These are phyloP conservation scores for Willaertia magna DNA, from an alignment of 208 protist species.

Conservation along the genomic window DNA sequence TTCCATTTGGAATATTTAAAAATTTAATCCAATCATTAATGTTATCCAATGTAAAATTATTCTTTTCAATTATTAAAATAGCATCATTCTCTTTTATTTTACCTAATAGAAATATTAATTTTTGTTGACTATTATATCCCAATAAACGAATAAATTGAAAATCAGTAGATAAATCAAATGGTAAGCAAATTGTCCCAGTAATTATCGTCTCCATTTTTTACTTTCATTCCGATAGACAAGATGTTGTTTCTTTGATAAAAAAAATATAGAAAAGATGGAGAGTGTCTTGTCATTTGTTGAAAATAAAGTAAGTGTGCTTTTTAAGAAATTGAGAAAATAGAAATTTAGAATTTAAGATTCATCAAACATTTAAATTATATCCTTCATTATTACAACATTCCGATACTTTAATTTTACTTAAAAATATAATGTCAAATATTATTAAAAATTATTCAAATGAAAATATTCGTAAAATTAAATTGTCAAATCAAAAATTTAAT, in stretches of 20 bases:
- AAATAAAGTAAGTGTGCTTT: too few relatives aligned
- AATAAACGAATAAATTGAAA: not conserved
- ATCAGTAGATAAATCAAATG: not conserved
- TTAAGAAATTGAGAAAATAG: too few relatives aligned
- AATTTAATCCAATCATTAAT: not conserved
- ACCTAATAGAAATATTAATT: not conserved
- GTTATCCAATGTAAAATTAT: not conserved
- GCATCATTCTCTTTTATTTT: not conserved
- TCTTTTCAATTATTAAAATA: not conserved
- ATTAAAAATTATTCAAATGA: not conserved
- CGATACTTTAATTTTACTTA: not conserved
- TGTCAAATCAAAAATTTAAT: not conserved
- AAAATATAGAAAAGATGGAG: too few relatives aligned
- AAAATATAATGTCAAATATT: not conserved
- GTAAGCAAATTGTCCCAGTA: too few relatives aligned
- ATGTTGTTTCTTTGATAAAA: too few relatives aligned
- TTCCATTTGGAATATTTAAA: not conserved
- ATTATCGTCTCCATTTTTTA: too few relatives aligned
- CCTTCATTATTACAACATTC: not conserved
- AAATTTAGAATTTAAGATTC: too few relatives aligned
- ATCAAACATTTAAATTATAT: not conserved
- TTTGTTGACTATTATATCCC: not conserved
- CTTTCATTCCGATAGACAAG: too few relatives aligned
- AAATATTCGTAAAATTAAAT: not conserved
- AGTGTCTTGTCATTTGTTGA: too few relatives aligned